Evolutionary conservation across 2,329 filamentous ascomycete species (phyloP).

Genomic region (Shiraia sp.): DNA sequence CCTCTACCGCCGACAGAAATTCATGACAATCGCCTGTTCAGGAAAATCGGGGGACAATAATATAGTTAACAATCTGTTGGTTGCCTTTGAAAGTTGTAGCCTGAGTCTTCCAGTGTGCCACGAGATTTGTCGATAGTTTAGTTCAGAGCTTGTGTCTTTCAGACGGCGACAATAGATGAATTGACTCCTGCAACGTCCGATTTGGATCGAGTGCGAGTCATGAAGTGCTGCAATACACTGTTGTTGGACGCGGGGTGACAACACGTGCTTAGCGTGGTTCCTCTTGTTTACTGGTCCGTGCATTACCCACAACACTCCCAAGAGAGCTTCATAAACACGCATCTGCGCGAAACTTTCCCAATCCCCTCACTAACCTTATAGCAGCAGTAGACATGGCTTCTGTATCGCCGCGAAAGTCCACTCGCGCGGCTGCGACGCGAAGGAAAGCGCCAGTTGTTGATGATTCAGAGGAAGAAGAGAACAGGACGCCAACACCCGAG

Average conservation of each 20-base stretch:
- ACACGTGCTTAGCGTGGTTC: slow-evolving; percentile 25
- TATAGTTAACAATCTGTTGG: background rate
- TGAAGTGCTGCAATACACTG: background rate
- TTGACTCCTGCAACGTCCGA: background rate
- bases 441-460: slow-evolving; percentile 73
- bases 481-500: slow-evolving; percentile 56
- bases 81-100: background rate
- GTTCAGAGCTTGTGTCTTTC: too few relatives aligned
- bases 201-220: too few relatives aligned
- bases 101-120: too few relatives aligned
- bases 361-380: slow-evolving; percentile 16
- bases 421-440: slow-evolving; percentile 65
- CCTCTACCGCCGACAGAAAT: slow-evolving; percentile 9
- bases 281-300: slow-evolving; percentile 22
- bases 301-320: slow-evolving; percentile 10
- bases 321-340: slow-evolving; percentile 10
- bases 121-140: too few relatives aligned
- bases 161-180: background rate
- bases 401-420: slow-evolving; percentile 56
- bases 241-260: slow-evolving; percentile 13
- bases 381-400: slow-evolving; percentile 42
- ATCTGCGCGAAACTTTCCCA: slow-evolving; percentile 7
- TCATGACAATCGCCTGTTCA: slow-evolving; percentile 8
- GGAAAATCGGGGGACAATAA: slow-evolving; percentile 5
- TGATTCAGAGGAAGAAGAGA: slow-evolving; percentile 75